Base-by-base conservation (phyloP, 108 stramenopile species). In the Nitzschia sp. region DNA sequence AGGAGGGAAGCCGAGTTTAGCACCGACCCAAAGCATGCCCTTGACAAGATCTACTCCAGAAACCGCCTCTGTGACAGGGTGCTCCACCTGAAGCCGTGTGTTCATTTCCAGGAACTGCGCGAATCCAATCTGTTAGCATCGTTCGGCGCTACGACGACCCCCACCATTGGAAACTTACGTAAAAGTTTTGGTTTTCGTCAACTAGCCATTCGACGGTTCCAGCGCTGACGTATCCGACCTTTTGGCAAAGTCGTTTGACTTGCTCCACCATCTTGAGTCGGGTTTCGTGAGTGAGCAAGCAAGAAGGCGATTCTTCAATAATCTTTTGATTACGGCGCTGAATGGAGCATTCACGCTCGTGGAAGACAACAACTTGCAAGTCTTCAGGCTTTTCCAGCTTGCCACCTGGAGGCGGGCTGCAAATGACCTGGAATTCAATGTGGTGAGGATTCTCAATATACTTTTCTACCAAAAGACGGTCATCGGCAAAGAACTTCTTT, bases 71-170 rank as follows among this genome's bases (percentile, higher is more conserved):
- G 97, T 96, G 45, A 98, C 82, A 23, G 97, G 97, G 84, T 99
- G 98, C 60, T 99, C 97, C 29, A 96, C 97, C 68, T 98, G 95
- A 48, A 97, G 78, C 24, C 96, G 81, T n/a, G 94, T 92, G 70
- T 89, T 98, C 97, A 98, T 98, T 85, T 99, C 98, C 30, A 98
- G 79, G 72, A 99, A 99, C n/a, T n/a, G n/a, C n/a, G n/a, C n/a
- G n/a, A n/a, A n/a, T n/a, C n/a, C n/a, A n/a, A n/a, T n/a, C n/a
- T n/a, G n/a, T n/a, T n/a, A n/a, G n/a, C n/a, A n/a, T n/a, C n/a
- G n/a, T n/a, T n/a, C n/a, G n/a, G n/a, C n/a, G n/a, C n/a, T n/a
- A n/a, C n/a, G n/a, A n/a, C n/a, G n/a, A n/a, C n/a, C n/a, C n/a
- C n/a, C n/a, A n/a, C n/a, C n/a, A n/a, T n/a, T n/a, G n/a, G n/a